phyloP scores from a whole-genome alignment of 257 asterid species.

The Scutellaria baicalensis region DNA sequence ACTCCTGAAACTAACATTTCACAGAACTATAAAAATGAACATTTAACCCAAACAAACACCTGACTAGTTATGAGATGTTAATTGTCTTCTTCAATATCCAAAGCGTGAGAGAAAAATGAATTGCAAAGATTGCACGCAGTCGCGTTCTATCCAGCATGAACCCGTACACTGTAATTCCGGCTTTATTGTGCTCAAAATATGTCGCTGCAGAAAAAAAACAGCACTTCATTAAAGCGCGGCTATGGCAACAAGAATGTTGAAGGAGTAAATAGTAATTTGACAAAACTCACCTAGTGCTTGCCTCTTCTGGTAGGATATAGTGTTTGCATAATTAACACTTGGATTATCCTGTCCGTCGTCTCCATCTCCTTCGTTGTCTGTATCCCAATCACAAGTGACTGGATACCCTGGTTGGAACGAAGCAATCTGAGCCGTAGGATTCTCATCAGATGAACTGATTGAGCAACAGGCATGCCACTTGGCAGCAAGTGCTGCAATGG shows the following conservation, averaged over 20 bases:
- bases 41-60: too few relatives aligned
- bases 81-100: conserved; percentile 90
- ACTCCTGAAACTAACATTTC: too few relatives aligned
- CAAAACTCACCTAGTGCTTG: conserved; percentile 71
- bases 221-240: too few relatives aligned
- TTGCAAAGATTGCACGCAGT: conserved; percentile 65
- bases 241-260: too few relatives aligned
- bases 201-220: conserved; percentile 44
- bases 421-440: conserved; percentile 29
- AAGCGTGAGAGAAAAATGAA: conserved; percentile 69
- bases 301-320: conserved; percentile 77
- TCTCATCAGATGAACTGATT: conserved; percentile 46
- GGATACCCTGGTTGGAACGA: conserved; percentile 19
- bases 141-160: conserved; percentile 81
- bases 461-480: conserved; percentile 94
- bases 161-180: conserved; percentile 91
- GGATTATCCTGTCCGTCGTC: conserved; percentile 76
- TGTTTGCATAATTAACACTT: conserved; percentile 32
- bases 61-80: conserved; percentile 12
- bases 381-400: conserved; percentile 31
- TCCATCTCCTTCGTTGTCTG: conserved; percentile 80
- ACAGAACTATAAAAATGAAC: too few relatives aligned
- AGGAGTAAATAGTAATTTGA: background rate
- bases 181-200: conserved; percentile 81
- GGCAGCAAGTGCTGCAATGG: conserved; percentile 71